Evolutionary conservation across 2,329 filamentous ascomycete species (phyloP), one percentile per base, ranked within the genome.

Genomic region (Boeremia lycopersici): DNA sequence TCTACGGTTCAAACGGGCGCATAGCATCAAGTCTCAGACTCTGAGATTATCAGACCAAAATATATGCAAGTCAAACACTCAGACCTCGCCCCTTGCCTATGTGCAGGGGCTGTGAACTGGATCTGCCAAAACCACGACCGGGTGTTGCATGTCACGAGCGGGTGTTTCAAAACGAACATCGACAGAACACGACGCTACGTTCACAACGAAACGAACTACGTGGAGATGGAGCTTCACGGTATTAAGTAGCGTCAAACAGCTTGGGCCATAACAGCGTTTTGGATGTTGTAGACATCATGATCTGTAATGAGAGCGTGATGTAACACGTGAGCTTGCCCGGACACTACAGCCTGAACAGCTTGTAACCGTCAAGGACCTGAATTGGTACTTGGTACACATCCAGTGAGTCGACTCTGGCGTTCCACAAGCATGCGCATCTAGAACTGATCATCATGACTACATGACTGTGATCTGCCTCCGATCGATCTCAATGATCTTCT

Each of bases 111-210:
- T n/a, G 15, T 34, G 31, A 36, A 31, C 31, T 28, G 15, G 29
- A 19, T 41, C 25, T 38, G 25, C 41, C 35, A 50, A 15, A 40
- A 28, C 28, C 30, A 40, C 15, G 41, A 36, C 41, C 19, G 46
- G 46, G 15, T 42, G 35, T 42, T 38, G 52, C 46, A 49, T 15
- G 29, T 41, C 46, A 25, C 40, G 15, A 17, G 31, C 36, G 47
- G 46, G 36, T 42, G 52, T 55, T 55, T 55, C 42, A 31, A 55
- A 41, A 42, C 31, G 29, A 46, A 42, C 35, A 31, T 17, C 47
- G 46, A 55, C 30, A 50, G 44, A 25, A 35, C 29, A 31, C 30
- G 26, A 41, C 29, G 31, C 42, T 42, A 43, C 35, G 6, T 26
- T 41, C 28, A 4, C 6, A 4, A 15, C 38, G 46, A 46, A 42